Percentiles rank a stretch among this genome's conserved stretches.
These are phyloP conservation scores for Buxus sempervirens DNA, from an alignment of 164 flowering plant genomes.

Conservation along the genomic window DNA sequence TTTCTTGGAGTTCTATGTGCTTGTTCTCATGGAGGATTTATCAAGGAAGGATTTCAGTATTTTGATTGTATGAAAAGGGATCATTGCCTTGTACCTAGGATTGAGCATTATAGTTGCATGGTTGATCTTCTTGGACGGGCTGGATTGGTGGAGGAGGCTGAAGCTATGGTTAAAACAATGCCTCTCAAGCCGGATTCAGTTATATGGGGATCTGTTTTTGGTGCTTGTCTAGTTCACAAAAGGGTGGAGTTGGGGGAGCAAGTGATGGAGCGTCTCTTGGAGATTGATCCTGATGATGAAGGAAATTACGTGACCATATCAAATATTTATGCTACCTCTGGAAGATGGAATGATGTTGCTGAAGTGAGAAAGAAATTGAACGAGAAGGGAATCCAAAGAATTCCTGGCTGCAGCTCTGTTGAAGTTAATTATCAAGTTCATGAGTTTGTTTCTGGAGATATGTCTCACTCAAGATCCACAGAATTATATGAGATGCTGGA, in stretches of 20 bases:
- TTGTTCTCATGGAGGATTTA: constrained; percentile 7
- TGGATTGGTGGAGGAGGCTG: constrained; percentile 18
- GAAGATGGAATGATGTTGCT: constrained; percentile 15
- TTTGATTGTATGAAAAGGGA: constrained; percentile 8
- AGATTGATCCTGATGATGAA: constrained; percentile 4
- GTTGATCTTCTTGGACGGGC: constrained; percentile 25
- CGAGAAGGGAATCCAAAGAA: constrained; percentile 1
- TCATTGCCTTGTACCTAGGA: neutral
- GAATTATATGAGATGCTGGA: constrained; percentile 13
- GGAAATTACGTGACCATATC: constrained; percentile 8
- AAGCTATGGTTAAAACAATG: constrained; percentile 12
- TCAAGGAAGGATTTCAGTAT: constrained; percentile 4
- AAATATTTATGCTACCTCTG: constrained; percentile 6
- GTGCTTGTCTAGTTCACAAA: constrained; percentile 3
- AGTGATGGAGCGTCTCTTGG: constrained; percentile 1
- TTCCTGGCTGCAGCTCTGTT: constrained; percentile 16
- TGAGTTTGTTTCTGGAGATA: constrained; percentile 13
- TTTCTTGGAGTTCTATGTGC: constrained; percentile 11
- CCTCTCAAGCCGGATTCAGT: constrained; percentile 10
- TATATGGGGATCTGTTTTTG: constrained; percentile 8
- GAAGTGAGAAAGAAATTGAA: constrained; percentile 5
- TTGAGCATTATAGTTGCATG: constrained; percentile 22
- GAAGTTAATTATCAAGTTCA: constrained; percentile 9
- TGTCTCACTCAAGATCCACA: constrained; percentile 3
- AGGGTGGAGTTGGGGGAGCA: constrained; percentile 6